Evolutionary conservation across 495 filamentous ascomycete genomes (phyloP).

Genomic region (Aspergillus haitiensis): DNA sequence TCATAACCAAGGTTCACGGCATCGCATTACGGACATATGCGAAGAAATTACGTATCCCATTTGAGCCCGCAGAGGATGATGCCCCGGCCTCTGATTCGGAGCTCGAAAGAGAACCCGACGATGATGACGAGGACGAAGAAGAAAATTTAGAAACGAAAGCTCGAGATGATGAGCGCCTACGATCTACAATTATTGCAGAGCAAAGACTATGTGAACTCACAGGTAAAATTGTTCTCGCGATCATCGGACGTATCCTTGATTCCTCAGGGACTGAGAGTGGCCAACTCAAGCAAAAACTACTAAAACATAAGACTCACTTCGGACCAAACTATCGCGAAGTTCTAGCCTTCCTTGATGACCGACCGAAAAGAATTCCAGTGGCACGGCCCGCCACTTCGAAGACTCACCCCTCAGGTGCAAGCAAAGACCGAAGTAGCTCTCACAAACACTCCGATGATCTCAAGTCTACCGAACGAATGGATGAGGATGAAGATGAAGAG

Average conservation of each 20-base stretch:
- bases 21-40: constrained; percentile 73
- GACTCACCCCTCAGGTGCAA: constrained; percentile 49
- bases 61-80: constrained; percentile 72
- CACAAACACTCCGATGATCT: constrained; percentile 30
- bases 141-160: constrained; percentile 53
- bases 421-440: constrained; percentile 36
- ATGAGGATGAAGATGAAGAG: constrained; percentile 38
- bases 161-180: constrained; percentile 54
- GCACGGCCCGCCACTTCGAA: constrained; percentile 36
- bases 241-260: constrained; percentile 73
- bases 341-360: constrained; percentile 68
- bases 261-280: constrained; percentile 56
- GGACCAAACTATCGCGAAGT: constrained; percentile 78
- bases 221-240: constrained; percentile 75
- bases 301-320: constrained; percentile 63
- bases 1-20: constrained; percentile 72
- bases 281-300: constrained; percentile 61
- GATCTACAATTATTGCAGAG: constrained; percentile 69
- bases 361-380: constrained; percentile 33
- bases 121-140: constrained; percentile 62
- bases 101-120: constrained; percentile 47
- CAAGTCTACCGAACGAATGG: constrained; percentile 46
- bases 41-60: constrained; percentile 61
- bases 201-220: constrained; percentile 81
- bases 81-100: constrained; percentile 51